These are phyloP conservation scores for Fagopyrum homotropicum DNA, from an alignment of 148 eudicot genomes.

Conservation along the genomic window DNA sequence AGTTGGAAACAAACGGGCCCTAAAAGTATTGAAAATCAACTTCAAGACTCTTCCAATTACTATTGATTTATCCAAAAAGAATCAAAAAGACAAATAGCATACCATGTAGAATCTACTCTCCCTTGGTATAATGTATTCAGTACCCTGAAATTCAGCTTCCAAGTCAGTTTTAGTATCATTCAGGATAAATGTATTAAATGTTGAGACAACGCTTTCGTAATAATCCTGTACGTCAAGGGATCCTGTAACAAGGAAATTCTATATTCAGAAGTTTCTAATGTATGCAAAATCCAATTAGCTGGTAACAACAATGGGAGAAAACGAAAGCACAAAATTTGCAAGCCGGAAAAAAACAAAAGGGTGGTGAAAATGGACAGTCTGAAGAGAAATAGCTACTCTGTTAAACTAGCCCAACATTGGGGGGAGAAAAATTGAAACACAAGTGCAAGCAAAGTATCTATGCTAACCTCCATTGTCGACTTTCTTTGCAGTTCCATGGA, in stretches of 20 bases:
- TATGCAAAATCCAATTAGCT: background rate
- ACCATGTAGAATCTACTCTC: conserved; percentile 82
- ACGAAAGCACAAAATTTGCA: background rate
- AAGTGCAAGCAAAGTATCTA: background rate
- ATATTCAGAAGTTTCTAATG: background rate
- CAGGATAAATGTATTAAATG: conserved; percentile 46
- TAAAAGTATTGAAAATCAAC: background rate
- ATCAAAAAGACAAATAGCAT: conserved; percentile 10
- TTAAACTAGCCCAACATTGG: background rate
- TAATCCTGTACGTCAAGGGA: conserved; percentile 14
- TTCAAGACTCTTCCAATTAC: background rate
- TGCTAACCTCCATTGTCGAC: conserved; percentile 30
- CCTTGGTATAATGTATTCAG: conserved; percentile 62
- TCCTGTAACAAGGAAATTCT: conserved; percentile 15
- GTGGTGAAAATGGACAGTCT: background rate
- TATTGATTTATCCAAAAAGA: background rate
- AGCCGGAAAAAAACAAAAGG: background rate
- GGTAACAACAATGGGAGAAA: background rate
- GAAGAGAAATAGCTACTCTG: background rate
- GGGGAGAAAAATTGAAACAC: background rate
- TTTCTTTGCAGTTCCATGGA: conserved; percentile 11
- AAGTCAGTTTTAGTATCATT: conserved; percentile 45
- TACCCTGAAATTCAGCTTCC: conserved; percentile 57
- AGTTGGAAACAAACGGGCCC: too few relatives aligned
- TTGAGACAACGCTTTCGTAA: conserved; percentile 33